A percentile compares a stretch with the other conserved stretches of the same genome.
Evolutionary conservation across 352 stramenopile species (phyloP).

Genomic region (Phytophthora ohioensis): DNA sequence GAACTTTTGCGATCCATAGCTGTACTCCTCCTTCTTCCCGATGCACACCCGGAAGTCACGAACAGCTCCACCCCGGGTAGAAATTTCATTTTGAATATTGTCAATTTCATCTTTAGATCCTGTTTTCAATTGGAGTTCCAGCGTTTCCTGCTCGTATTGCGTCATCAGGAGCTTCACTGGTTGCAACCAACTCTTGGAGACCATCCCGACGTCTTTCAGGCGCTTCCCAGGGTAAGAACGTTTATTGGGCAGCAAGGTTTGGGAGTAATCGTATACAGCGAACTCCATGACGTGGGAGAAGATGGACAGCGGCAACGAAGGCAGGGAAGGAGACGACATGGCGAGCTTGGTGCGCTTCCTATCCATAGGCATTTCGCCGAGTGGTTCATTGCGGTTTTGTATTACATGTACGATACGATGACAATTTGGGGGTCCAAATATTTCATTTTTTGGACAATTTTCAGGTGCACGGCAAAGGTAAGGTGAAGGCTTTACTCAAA

Average conservation of each 20-base stretch:
- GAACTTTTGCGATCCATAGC: neutral
- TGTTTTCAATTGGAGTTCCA: constrained; percentile 4
- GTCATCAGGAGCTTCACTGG: constrained; percentile 8
- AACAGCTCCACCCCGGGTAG: constrained; percentile 1
- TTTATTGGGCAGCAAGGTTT: neutral
- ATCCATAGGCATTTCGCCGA: too few species aligned
- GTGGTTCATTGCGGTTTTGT: too few species aligned
- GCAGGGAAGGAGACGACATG: neutral
- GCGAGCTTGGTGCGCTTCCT: too few species aligned
- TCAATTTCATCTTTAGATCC: constrained; percentile 7
- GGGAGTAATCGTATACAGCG: neutral
- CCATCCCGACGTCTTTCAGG: constrained; percentile 13
- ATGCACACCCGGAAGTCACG: constrained; percentile 10
- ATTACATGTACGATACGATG: too few species aligned
- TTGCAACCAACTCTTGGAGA: constrained; percentile 18
- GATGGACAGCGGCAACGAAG: neutral
- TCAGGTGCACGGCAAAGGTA: too few species aligned
- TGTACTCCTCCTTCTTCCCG: neutral
- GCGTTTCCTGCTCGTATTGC: constrained; percentile 14
- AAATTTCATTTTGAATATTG: constrained; percentile 3
- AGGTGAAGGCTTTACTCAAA: too few species aligned
- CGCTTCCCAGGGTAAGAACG: neutral
- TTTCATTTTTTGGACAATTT: too few species aligned
- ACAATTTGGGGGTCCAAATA: too few species aligned
- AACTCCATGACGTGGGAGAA: neutral